Evolutionary conservation across 192 early-diverging fungal species (phyloP).

Genomic region (Entomortierella chlamydospora): DNA sequence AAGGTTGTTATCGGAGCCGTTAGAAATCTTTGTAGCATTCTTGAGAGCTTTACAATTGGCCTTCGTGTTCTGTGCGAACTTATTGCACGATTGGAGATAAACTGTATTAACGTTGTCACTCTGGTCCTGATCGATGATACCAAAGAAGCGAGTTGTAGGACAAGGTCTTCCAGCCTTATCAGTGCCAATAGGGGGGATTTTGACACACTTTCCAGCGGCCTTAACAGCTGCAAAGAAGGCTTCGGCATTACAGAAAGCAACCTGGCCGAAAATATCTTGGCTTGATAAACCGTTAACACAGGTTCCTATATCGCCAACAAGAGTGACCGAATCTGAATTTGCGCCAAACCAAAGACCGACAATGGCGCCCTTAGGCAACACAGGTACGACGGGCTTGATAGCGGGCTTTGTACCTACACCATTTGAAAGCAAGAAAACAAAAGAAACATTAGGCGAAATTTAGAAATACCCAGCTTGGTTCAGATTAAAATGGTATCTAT

Average conservation of each 20-base stretch:
- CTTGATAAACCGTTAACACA: constrained; percentile 37
- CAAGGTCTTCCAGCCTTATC: constrained; percentile 30
- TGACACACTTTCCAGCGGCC: background rate
- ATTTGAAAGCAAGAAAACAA: no score
- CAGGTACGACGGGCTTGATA: constrained; percentile 22
- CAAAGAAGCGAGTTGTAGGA: constrained; percentile 30
- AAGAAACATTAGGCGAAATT: no score
- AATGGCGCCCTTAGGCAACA: constrained; percentile 14
- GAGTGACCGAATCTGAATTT: constrained; percentile 29
- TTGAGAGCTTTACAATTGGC: constrained; percentile 15
- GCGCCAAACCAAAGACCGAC: constrained; percentile 41
- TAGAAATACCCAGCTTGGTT: no score
- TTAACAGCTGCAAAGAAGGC: constrained; percentile 15
- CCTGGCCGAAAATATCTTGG: constrained; percentile 29
- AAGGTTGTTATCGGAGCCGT: constrained; percentile 32
- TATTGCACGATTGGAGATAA: constrained; percentile 15
- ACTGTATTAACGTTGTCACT: constrained; percentile 37
- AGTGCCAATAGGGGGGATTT: constrained; percentile 21
- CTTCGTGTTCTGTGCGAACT: constrained; percentile 24
- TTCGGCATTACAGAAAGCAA: constrained; percentile 31
- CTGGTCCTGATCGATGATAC: constrained; percentile 43
- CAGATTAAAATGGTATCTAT: no score
- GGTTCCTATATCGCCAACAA: constrained; percentile 9
- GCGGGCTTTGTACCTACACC: constrained; percentile 13
- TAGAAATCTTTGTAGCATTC: constrained; percentile 5